Base-by-base conservation (phyloP, 2,329 filamentous ascomycete species). In the Westerdykella sp. region DNA sequence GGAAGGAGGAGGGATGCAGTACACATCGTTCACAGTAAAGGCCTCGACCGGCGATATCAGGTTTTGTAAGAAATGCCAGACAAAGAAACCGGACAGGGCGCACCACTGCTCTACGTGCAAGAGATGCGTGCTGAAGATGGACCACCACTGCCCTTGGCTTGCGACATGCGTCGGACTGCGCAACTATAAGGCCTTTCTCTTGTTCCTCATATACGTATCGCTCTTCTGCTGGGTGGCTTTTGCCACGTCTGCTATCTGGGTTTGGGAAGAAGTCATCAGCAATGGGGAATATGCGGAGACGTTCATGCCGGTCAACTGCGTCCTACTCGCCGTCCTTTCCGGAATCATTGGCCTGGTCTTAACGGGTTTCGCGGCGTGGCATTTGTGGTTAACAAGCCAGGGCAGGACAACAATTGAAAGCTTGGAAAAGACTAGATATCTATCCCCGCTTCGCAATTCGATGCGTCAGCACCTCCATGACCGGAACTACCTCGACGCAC, bases 101-200 rank as follows among this genome's bases (percentile, higher is more conserved):
- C 93, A 98, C 68, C 93, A 98, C 73, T 98, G 93, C 76, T 95
- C 88, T 10, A 94, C 89, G 4, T 98, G 93, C 70, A 81, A 84
- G 54, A 84, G 85, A 60, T 98, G 93, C 66, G 90, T 98, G 21
- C 76, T 98, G 66, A 98, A 98, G 75, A 98, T 98, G 93, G 93
- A 98, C 65, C 93, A 98, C 67, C 93, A 98, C 71, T 98, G 93
- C 66, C 93, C 93, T 13, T 98, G 93, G 93, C 77, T 98, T 39
- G 91, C 93, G 22, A 95, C 88, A 4, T 98, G 93, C 67, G 86
- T 98, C 46, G 93, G 93, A 15, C 73, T 98, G 51, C 81, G 81
- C 61, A 98, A 98, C 69, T 94, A 96, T 75, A 98, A 98, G 70
- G 78, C 90, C 0, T 98, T 98, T 63, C 67, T 98, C 41, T 77